Base-by-base conservation (phyloP, 2,329 filamentous ascomycete genomes). In the Hypoxylon sp. region DNA sequence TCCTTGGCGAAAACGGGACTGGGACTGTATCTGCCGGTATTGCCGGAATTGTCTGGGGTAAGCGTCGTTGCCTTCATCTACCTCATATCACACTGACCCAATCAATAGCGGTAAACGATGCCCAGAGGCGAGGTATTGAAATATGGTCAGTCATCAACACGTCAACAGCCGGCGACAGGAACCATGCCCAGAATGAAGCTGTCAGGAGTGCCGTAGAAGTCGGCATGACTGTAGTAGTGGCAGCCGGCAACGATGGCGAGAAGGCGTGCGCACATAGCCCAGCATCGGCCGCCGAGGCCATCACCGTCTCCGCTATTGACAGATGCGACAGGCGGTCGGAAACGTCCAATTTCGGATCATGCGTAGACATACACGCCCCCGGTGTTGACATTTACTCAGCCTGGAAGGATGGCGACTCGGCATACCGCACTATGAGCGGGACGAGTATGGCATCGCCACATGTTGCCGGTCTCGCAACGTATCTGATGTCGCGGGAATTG, bases 381-480 rank as follows among this genome's bases (percentile, higher is more conserved):
- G 72, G 72, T n/a, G 61, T 56, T 24, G 56, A 69, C 41, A 70
- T 74, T 37, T 50, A 48, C 24, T 73, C 70, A 34, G 65, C 72
- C 4, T 72, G 65, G 61, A 59, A 67, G 4, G 55, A 65, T 3
- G 47, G 59, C 28, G 67, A 73, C 43, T 19, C 60, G 3, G 49
- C 52, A 4, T 71, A 73, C 20, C 43, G 48, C 6, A 58, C 50
- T 4, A 30, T 70, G 30, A 69, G 66, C 41, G 72, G 72, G 17
- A 74, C 72, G 1, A 74, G 72, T 43, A 73, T 73, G 70, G 68
- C 72, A 17, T 56, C 65, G 13, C 72, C 72, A 19, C 71, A 74
- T 26, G 64, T 74, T 13, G 71, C 72, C 13, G 72, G 72, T 3
- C 51, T 73, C 13, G 65, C 61, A 13, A 71, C 72, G 7, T 73